Evolutionary conservation across 2,329 filamentous ascomycete species (phyloP), one percentile per base, ranked within the genome.

Genomic region (Clonostachys solani): DNA sequence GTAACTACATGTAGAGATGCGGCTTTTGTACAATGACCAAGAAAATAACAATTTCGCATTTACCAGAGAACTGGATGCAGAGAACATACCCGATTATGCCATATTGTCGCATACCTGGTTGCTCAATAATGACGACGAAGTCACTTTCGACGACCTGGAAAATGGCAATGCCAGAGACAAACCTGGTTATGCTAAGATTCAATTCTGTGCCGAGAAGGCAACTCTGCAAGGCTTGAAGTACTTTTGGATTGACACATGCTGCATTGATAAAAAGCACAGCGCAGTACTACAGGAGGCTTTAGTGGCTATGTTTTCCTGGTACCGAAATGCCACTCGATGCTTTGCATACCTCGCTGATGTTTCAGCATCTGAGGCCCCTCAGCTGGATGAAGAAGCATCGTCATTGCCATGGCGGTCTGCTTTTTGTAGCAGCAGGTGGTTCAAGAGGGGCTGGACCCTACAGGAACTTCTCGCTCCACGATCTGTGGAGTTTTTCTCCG

Each of bases 271-370:
- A 33, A 33, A 47, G 1, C 56, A 50, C 5, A 53, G 49, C 2
- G 46, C 52, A 5, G 55, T 57, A 37, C 34, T 57, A 0, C 45
- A 42, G 1, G 49, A 57, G 34, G 52, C 56, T 0, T 54, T 57
- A 10, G 56, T 56, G 15, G 52, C 46, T 3, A 58, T 58, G 54
- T 58, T 55, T 13, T 23, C 29, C 2, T 58, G 53, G 29, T 57
- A 57, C 13, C 19, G 44, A 9, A 47, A 49, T 15, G 49, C 54
- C 1, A 40, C 33, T 0, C 12, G 45, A 0, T 56, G 50, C 12
- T 56, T 54, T 13, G 49, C 37, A 15, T 54, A 54, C 16, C 46
- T 56, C 2, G 16, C 13, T 16, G 36, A 38, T 49, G 5, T 59
- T 54, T 52, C 3, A 50, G 42, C 0, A 47, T 23, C 19, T 6